Percentiles rank a stretch among this genome's conserved stretches.
Evolutionary conservation across 2,329 filamentous ascomycete genomes (phyloP).

Genomic region (Fusarium sp.): DNA sequence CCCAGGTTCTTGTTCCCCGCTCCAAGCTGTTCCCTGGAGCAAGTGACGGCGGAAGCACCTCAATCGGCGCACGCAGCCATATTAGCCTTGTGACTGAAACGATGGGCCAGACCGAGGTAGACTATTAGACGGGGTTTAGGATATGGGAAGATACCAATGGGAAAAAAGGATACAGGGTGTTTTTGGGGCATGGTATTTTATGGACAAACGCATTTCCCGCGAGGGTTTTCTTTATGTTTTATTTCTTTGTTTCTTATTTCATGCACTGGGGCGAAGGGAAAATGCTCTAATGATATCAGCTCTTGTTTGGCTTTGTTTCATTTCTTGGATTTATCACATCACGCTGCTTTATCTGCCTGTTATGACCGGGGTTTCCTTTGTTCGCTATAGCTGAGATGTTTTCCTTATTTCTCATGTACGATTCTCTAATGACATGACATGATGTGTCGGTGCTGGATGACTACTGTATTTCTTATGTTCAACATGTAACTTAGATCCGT

Average conservation of each 20-base stretch:
- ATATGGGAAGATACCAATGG: conserved; percentile 36
- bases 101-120: conserved; percentile 50
- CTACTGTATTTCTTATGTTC: conserved; percentile 22
- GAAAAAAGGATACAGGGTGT: conserved; percentile 33
- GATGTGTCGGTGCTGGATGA: conserved; percentile 9
- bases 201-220: conserved; percentile 18
- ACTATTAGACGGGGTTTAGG: conserved; percentile 51
- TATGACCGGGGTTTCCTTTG: conserved; percentile 19
- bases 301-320: conserved; percentile 22
- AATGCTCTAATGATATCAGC: conserved; percentile 33
- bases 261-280: conserved; percentile 4
- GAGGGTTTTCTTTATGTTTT: conserved; percentile 20
- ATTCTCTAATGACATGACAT: conserved; percentile 20
- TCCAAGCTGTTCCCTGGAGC: conserved; percentile 59
- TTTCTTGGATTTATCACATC: background rate
- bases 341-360: conserved; percentile 4
- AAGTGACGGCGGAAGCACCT: conserved; percentile 64
- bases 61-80: conserved; percentile 53
- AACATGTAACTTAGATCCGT: conserved; percentile 25
- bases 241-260: conserved; percentile 18
- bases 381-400: background rate
- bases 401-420: background rate
- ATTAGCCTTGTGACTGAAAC: conserved; percentile 53
- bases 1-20: conserved; percentile 85
- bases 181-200: conserved; percentile 22